Conservation (phyloP, 768 basidiomycete genomes). For the Tricholoma sp. region DNA sequence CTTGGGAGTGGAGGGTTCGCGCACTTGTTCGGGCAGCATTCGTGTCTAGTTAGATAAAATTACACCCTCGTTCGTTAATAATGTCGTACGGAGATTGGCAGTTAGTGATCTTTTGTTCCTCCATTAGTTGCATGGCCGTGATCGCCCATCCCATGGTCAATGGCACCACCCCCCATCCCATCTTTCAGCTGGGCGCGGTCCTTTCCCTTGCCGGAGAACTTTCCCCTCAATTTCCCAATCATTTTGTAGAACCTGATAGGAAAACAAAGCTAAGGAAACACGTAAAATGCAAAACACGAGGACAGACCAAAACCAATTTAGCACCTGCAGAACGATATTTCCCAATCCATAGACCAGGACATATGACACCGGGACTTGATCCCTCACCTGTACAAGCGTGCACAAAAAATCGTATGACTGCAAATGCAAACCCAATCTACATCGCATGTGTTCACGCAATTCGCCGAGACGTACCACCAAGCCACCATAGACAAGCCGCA, state of each 20-base stretch:
- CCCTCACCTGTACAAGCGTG: constrained; percentile 51
- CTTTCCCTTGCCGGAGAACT: constrained; percentile 36
- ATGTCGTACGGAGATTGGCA: not conserved
- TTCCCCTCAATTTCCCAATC: constrained; percentile 58
- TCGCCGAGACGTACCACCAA: not conserved
- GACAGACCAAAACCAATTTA: constrained; percentile 82
- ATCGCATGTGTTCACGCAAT: too few species aligned
- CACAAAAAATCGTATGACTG: constrained; percentile 67
- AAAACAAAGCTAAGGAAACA: not conserved
- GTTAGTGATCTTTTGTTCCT: not conserved
- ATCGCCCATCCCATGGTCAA: constrained; percentile 2
- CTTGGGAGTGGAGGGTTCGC: constrained; percentile 73
- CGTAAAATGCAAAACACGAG: not conserved
- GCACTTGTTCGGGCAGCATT: constrained; percentile 53
- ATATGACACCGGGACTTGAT: constrained; percentile 48
- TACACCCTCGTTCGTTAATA: not conserved
- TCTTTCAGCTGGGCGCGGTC: constrained; percentile 8
- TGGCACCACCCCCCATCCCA: constrained; percentile 11
- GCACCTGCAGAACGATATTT: constrained; percentile 60
- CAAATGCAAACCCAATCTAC: not conserved
- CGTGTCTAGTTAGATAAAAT: constrained; percentile 6
- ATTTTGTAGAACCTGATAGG: constrained; percentile 66
- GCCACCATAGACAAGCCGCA: constrained; percentile 18
- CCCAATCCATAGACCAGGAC: constrained; percentile 48
- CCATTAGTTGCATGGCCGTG: not conserved